phyloP scores from a whole-genome alignment of 2,329 filamentous ascomycete species.

The Alternaria panax region DNA sequence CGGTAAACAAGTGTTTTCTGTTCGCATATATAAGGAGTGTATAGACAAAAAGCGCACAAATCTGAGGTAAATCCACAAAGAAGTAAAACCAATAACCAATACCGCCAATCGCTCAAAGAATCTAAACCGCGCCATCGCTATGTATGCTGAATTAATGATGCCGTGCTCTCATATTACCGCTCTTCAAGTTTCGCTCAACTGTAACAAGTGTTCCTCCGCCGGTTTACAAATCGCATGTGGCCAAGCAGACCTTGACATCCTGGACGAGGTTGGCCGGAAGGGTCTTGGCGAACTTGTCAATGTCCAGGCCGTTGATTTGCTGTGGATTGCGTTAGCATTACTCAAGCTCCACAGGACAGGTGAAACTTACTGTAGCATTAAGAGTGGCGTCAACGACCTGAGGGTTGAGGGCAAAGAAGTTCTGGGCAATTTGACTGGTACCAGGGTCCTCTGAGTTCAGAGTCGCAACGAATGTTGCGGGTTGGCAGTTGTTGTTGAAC shows the following conservation, averaged over 20 bases:
- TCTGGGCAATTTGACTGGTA: slow-evolving; percentile 53
- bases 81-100: slow-evolving; percentile 17
- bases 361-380: slow-evolving; percentile 41
- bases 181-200: background rate
- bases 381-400: slow-evolving; percentile 50
- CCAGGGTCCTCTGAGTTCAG: slow-evolving; percentile 56
- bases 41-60: slow-evolving; percentile 1
- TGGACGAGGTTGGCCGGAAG: slow-evolving; percentile 60
- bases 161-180: background rate
- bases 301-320: slow-evolving; percentile 40
- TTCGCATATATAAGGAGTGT: background rate
- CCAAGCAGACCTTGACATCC: slow-evolving; percentile 62
- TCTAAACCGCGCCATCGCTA: slow-evolving; percentile 26
- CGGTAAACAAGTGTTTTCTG: too few species aligned
- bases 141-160: slow-evolving; percentile 13
- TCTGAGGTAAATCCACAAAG: slow-evolving; percentile 19
- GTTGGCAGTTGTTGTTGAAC: slow-evolving; percentile 57
- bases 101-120: slow-evolving; percentile 9
- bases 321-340: background rate
- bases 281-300: slow-evolving; percentile 45
- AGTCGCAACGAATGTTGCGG: slow-evolving; percentile 54
- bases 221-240: slow-evolving; percentile 51
- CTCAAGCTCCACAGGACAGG: slow-evolving; percentile 2
- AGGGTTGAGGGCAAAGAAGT: slow-evolving; percentile 52
- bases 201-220: background rate